Evolutionary conservation across 139 green algal species (phyloP).

Genomic region (Chlamydomonas schloesseri): DNA sequence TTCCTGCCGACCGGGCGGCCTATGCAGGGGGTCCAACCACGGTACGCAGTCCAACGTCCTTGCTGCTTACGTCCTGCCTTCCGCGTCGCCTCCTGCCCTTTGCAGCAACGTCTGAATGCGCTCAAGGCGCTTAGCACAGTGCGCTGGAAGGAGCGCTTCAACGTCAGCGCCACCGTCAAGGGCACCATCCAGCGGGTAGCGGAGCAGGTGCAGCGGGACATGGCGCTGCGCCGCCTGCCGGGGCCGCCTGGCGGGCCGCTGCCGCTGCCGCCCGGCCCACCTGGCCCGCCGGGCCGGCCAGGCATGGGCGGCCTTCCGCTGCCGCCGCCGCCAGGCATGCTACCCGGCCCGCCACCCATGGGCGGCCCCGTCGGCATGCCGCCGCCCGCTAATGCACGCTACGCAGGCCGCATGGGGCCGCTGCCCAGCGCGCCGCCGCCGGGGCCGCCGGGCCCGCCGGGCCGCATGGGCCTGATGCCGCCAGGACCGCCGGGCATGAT

Average conservation of each 20-base stretch:
- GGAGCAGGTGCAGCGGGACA: slow-evolving; percentile 35
- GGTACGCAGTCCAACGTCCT: too few species aligned
- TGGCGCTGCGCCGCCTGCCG: background rate
- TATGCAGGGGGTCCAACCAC: too few species aligned
- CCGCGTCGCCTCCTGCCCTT: background rate
- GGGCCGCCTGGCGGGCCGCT: background rate
- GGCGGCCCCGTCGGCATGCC: too few species aligned
- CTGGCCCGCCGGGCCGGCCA: too few species aligned
- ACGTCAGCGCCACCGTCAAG: slow-evolving; percentile 32
- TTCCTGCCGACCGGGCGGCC: too few species aligned
- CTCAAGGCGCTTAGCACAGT: background rate
- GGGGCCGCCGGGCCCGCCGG: too few species aligned
- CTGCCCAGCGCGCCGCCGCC: background rate
- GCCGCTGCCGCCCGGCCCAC: background rate
- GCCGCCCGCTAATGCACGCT: background rate
- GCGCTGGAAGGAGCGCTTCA: slow-evolving; percentile 46
- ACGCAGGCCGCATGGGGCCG: too few species aligned
- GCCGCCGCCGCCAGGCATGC: too few species aligned
- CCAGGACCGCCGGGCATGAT: background rate
- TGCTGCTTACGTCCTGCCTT: too few species aligned
- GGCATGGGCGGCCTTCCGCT: too few species aligned
- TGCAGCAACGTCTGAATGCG: slow-evolving; percentile 31
- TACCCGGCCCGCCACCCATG: background rate
- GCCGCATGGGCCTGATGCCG: background rate
- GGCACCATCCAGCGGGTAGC: slow-evolving; percentile 16